Evolutionary conservation across 768 basidiomycete species (phyloP).

Genomic region (Lentinula raphanica): DNA sequence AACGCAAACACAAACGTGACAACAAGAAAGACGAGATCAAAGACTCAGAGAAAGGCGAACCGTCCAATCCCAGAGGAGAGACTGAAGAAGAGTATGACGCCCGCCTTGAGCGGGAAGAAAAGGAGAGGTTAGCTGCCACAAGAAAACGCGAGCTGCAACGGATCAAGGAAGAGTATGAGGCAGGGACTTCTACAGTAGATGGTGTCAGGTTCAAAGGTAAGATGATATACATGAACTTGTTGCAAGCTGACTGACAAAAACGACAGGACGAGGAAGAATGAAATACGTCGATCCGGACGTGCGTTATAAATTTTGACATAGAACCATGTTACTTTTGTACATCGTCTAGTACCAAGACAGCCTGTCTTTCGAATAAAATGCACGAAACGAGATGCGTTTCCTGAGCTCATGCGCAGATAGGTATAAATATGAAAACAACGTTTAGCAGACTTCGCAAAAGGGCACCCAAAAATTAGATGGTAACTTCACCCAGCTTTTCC

Average conservation of each 20-base stretch:
- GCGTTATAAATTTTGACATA: not conserved
- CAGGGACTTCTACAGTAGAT: constrained; percentile 26
- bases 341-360: not conserved
- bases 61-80: constrained; percentile 33
- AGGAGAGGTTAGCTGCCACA: constrained; percentile 45
- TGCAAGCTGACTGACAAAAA: not conserved
- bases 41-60: constrained; percentile 13
- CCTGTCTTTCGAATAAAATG: not conserved
- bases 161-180: constrained; percentile 35
- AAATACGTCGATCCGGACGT: constrained; percentile 58
- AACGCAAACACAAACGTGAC: constrained; percentile 22
- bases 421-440: constrained; percentile 6
- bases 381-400: not conserved
- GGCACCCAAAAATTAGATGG: constrained; percentile 20
- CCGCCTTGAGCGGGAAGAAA: constrained; percentile 62
- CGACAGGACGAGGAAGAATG: constrained; percentile 60
- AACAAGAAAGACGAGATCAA: constrained; percentile 15
- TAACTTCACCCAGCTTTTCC: constrained; percentile 32
- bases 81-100: constrained; percentile 74
- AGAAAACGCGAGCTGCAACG: constrained; percentile 45
- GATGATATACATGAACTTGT: not conserved
- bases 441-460: constrained; percentile 12
- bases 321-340: not conserved
- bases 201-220: constrained; percentile 66
- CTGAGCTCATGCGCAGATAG: not conserved